phyloP scores from a whole-genome alignment of 306 rosid genomes.

The Crotalaria pallida region DNA sequence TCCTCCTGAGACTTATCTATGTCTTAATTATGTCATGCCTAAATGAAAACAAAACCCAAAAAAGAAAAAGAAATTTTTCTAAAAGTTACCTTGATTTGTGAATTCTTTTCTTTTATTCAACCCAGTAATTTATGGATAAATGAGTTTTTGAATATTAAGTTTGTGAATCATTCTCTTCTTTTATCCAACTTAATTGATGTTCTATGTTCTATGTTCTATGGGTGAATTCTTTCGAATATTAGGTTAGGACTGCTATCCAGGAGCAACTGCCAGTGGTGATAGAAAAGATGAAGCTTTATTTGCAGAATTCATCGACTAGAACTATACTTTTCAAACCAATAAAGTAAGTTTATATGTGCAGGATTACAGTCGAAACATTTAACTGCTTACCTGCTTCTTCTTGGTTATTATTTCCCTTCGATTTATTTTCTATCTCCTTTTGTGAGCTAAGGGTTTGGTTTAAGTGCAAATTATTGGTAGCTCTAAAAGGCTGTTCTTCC shows the following conservation, averaged over 20 bases:
- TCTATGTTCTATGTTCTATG: slow-evolving; percentile 21
- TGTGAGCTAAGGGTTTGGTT: background rate
- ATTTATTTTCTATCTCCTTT: background rate
- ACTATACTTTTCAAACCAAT: slow-evolving; percentile 94
- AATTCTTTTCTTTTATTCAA: background rate
- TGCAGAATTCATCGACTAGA: slow-evolving; percentile 81
- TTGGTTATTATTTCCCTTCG: background rate
- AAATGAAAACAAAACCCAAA: background rate
- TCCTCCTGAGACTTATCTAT: background rate
- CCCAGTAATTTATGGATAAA: background rate
- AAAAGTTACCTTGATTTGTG: background rate
- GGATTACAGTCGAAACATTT: background rate
- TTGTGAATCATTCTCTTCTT: background rate
- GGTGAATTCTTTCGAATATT: no score
- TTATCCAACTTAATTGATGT: slow-evolving; percentile 14
- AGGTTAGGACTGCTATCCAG: slow-evolving; percentile 76
- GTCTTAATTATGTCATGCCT: background rate
- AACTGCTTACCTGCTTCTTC: background rate
- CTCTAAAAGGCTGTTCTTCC: background rate
- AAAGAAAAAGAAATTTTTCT: background rate
- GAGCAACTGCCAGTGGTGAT: slow-evolving; percentile 75
- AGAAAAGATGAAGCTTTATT: slow-evolving; percentile 90
- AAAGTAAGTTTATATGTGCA: slow-evolving; percentile 49
- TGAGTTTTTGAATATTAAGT: background rate
- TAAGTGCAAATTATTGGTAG: background rate